Conservation (phyloP, 768 basidiomycete species). For the Gautieria morchelliformis region DNA sequence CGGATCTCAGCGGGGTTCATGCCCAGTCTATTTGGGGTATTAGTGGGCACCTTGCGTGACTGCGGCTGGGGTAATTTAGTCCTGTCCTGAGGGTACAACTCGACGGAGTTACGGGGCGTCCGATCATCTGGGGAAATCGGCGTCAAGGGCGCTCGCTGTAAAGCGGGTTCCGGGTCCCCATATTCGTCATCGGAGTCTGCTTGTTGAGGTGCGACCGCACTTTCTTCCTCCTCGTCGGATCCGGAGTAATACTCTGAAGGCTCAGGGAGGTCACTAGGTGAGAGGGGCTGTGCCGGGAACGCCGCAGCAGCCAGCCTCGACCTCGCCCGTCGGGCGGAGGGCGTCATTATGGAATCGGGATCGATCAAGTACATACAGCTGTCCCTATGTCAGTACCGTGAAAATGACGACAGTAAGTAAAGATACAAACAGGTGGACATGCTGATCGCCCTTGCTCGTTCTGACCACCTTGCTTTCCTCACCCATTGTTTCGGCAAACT, state of each 20-base stretch:
- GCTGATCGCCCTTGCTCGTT: slow-evolving; percentile 81
- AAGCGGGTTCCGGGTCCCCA: background rate
- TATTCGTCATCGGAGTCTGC: slow-evolving; percentile 3
- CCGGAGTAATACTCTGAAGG: slow-evolving; percentile 35
- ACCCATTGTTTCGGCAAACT: slow-evolving; percentile 80
- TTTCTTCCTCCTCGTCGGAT: slow-evolving; percentile 34
- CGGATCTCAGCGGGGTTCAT: slow-evolving; percentile 74
- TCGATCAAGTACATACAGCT: slow-evolving; percentile 85
- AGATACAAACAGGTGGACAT: slow-evolving; percentile 69
- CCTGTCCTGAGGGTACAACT: background rate
- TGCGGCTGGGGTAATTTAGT: background rate
- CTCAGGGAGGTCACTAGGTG: slow-evolving; percentile 41
- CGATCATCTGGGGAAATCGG: background rate
- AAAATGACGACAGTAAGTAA: slow-evolving; percentile 6
- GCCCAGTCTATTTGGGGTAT: slow-evolving; percentile 27
- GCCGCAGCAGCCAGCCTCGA: slow-evolving; percentile 16
- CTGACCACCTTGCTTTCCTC: slow-evolving; percentile 81
- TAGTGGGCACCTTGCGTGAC: background rate
- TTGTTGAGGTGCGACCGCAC: background rate
- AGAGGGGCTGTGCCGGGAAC: slow-evolving; percentile 22
- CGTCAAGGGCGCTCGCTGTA: background rate
- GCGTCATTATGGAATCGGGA: slow-evolving; percentile 57
- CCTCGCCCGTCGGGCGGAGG: slow-evolving; percentile 36
- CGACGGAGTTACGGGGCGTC: background rate
- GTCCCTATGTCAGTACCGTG: slow-evolving; percentile 6